phyloP scores from a whole-genome alignment of 2,329 filamentous ascomycete species.

The Fusarium liriodendri region DNA sequence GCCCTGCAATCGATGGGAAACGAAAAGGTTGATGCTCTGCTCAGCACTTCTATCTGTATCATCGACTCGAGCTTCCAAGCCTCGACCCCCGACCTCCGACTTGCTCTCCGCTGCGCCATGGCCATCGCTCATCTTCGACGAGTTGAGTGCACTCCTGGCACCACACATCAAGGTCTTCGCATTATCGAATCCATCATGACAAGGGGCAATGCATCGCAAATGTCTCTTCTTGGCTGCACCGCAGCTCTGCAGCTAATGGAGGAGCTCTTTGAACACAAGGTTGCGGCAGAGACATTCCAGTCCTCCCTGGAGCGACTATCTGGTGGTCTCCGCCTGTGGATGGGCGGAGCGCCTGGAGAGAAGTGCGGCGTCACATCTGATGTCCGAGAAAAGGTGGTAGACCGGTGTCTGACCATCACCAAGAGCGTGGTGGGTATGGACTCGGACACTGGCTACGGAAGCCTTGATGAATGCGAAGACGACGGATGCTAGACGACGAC shows the following conservation, averaged over 20 bases:
- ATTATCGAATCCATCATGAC: conserved; percentile 63
- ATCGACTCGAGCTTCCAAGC: conserved; percentile 58
- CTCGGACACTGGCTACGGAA: conserved; percentile 69
- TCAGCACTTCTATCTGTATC: conserved; percentile 51
- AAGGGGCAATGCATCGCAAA: conserved; percentile 53
- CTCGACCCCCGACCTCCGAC: conserved; percentile 63
- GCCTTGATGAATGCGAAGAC: conserved; percentile 63
- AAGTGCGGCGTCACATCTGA: conserved; percentile 62
- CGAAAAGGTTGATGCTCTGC: conserved; percentile 42
- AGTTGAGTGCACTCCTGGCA: conserved; percentile 47
- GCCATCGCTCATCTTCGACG: conserved; percentile 68
- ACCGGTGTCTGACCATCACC: conserved; percentile 66
- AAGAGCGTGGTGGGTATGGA: conserved; percentile 70
- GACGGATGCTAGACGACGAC: conserved; percentile 40
- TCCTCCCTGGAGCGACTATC: conserved; percentile 66
- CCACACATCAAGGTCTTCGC: conserved; percentile 56
- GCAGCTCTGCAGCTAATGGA: conserved; percentile 70
- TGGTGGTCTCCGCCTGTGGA: conserved; percentile 70
- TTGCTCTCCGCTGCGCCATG: conserved; percentile 70
- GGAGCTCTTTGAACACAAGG: conserved; percentile 59
- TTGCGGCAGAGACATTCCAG: conserved; percentile 60
- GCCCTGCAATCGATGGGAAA: conserved; percentile 63
- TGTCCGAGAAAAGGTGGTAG: conserved; percentile 65
- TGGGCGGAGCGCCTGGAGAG: conserved; percentile 63
- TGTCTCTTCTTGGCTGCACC: conserved; percentile 70